phyloP scores from a whole-genome alignment of 306 rosid genomes.

The Pueraria montana region DNA sequence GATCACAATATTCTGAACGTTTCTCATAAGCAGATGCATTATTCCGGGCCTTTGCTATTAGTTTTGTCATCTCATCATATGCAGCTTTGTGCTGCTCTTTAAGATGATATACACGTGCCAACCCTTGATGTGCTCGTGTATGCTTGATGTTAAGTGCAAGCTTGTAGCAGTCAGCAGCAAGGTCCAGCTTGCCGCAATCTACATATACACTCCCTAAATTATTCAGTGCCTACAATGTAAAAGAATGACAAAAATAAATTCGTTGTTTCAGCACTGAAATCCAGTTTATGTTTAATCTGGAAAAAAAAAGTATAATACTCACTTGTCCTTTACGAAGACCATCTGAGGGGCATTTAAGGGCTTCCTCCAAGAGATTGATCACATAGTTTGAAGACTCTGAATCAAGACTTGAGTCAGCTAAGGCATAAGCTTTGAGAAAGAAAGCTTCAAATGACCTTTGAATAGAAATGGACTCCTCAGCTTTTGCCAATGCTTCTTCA shows the following conservation, averaged over 20 bases:
- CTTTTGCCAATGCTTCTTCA: constrained; percentile 7
- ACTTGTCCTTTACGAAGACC: constrained; percentile 18
- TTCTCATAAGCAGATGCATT: constrained; percentile 8
- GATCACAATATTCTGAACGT: constrained; percentile 24
- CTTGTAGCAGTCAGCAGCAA: constrained; percentile 6
- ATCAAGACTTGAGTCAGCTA: constrained; percentile 15
- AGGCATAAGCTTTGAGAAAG: constrained; percentile 7
- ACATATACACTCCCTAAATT: constrained; percentile 14
- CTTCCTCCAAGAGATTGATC: constrained; percentile 20
- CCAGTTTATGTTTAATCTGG: not conserved
- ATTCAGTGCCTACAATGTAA: constrained; percentile 1
- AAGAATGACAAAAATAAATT: not conserved
- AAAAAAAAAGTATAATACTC: not conserved
- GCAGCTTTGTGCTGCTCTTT: not conserved
- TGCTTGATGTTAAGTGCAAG: constrained; percentile 14
- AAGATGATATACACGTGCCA: not conserved
- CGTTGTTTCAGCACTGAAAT: not conserved
- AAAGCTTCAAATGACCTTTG: constrained; percentile 13
- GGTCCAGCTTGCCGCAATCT: not conserved
- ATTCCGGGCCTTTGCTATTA: constrained; percentile 2
- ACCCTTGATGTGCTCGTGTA: constrained; percentile 21
- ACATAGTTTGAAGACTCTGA: not conserved
- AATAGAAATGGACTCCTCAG: constrained; percentile 16
- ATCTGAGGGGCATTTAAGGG: constrained; percentile 1
- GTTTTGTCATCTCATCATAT: constrained; percentile 12